A percentile compares a stretch with the other conserved stretches of the same genome.
Conservation (phyloP, 2,329 filamentous ascomycete genomes). For the Xylariales sp. region DNA sequence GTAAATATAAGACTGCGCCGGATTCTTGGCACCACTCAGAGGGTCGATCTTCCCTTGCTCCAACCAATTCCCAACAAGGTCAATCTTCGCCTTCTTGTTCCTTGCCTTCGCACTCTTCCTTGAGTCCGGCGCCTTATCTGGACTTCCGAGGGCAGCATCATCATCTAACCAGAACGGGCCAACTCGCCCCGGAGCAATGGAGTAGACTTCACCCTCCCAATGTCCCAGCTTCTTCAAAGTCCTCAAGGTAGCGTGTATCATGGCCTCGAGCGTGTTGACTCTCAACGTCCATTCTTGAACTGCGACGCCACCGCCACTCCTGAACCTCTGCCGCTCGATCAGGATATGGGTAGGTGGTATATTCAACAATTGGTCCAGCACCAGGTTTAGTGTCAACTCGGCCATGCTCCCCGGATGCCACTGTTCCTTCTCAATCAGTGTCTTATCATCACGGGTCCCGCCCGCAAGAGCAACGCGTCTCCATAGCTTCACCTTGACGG, state of each 20-base stretch:
- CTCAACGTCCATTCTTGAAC: constrained; percentile 79
- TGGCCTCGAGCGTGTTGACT: constrained; percentile 77
- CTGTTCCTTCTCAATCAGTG: constrained; percentile 14
- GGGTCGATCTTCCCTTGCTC: constrained; percentile 14
- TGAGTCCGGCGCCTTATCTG: constrained; percentile 13
- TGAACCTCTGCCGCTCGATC: constrained; percentile 59
- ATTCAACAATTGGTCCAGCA: constrained; percentile 32
- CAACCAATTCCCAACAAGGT: constrained; percentile 54
- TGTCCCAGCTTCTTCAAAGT: constrained; percentile 43
- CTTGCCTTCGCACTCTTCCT: constrained; percentile 14
- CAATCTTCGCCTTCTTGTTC: constrained; percentile 48
- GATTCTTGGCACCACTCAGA: constrained; percentile 10
- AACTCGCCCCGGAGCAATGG: constrained; percentile 51
- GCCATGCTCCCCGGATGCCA: constrained; percentile 33
- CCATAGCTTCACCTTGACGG: constrained; percentile 29
- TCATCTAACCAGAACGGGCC: constrained; percentile 46
- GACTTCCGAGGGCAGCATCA: constrained; percentile 15
- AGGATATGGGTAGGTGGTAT: constrained; percentile 63
- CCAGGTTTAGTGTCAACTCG: constrained; percentile 26
- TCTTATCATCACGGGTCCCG: not conserved
- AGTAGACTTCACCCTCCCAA: constrained; percentile 40
- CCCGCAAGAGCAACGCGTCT: constrained; percentile 24
- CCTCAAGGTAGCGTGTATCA: constrained; percentile 68
- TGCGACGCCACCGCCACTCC: constrained; percentile 57
- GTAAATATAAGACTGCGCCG: constrained; percentile 12